Evolutionary conservation across 768 basidiomycete species (phyloP), one percentile per base, ranked within the genome.

Genomic region (Agaricus subrufescens): DNA sequence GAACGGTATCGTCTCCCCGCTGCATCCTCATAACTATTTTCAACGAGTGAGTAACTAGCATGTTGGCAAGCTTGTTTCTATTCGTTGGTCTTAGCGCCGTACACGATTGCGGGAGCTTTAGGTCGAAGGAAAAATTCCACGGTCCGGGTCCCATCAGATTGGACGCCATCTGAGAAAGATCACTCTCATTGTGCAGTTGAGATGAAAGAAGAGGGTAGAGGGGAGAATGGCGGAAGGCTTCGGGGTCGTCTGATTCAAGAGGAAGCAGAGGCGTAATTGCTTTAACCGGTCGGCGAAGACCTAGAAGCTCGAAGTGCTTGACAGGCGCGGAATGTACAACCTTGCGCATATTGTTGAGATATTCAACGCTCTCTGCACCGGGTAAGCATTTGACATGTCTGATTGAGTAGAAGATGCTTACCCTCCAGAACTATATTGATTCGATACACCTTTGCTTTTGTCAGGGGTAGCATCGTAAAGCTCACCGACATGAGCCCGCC

Each of bases 11-110:
- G 60, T 92, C 91, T 3, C 89, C 91, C 25, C 87, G 78, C 70
- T 94, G 87, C 14, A 96, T 86, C 38, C 94, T 78, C 54, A 98
- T 81, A 29, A 89, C 78, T 49, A 92, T 79, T 74, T 93, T 94
- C 52, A 99, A 74, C 49, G 75, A 70, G 67, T 99, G 96, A 0
- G 78, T 72, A 39, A 97, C 80, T 14, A 76, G 71, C 60, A 97
- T 84, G 64, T 91, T 89, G 58, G 87, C 85, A 61, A 77, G 75
- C 56, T 80, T 80, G 67, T 92, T 91, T 66, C 82, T 86, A 66
- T 89, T 94, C 9, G 93, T 90, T 62, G 91, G 88, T 63, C 82
- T 83, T 48, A 98, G 70, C 49, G 71, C 66, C 23, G 66, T 66
- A 62, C 87, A 90, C 1, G 84, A 79, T 14, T 69, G 70, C 0